phyloP scores from a whole-genome alignment of 257 asterid species.

The Asclepias syriaca region DNA sequence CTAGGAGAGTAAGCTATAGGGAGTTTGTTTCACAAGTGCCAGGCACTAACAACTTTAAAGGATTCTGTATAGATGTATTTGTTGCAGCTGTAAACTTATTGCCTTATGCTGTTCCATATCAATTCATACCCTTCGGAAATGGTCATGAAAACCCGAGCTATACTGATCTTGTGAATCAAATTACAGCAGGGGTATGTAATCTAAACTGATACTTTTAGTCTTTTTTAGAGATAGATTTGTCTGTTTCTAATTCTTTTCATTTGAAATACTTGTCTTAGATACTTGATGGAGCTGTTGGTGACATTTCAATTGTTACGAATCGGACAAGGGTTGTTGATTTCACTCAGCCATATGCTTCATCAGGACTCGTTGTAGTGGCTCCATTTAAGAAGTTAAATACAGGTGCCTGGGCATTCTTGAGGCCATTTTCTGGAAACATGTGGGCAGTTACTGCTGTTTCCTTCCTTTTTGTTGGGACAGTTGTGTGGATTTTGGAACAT shows the following conservation, averaged over 20 bases:
- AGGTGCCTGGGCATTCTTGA: conserved; percentile 62
- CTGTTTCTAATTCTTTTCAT: not conserved
- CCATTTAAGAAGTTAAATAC: conserved; percentile 41
- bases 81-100: conserved; percentile 72
- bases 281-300: conserved; percentile 64
- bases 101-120: conserved; percentile 84
- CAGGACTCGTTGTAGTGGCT: conserved; percentile 62
- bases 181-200: conserved; percentile 73
- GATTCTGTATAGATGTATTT: conserved; percentile 90
- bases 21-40: conserved; percentile 75
- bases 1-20: conserved; percentile 59
- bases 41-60: conserved; percentile 57
- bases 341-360: conserved; percentile 55
- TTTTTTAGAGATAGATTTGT: not conserved
- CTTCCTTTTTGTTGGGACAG: conserved; percentile 48
- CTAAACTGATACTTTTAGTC: not conserved
- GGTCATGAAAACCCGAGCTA: conserved; percentile 72
- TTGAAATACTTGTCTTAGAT: conserved; percentile 25
- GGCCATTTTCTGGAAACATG: conserved; percentile 45
- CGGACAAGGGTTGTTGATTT: conserved; percentile 52
- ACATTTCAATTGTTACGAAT: conserved; percentile 57
- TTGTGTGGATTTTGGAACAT: conserved; percentile 70
- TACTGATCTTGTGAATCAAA: conserved; percentile 47
- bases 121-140: conserved; percentile 75
- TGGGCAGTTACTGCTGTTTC: conserved; percentile 55